Conservation (phyloP, 352 stramenopile genomes). For the Phytophthora lateralis region DNA sequence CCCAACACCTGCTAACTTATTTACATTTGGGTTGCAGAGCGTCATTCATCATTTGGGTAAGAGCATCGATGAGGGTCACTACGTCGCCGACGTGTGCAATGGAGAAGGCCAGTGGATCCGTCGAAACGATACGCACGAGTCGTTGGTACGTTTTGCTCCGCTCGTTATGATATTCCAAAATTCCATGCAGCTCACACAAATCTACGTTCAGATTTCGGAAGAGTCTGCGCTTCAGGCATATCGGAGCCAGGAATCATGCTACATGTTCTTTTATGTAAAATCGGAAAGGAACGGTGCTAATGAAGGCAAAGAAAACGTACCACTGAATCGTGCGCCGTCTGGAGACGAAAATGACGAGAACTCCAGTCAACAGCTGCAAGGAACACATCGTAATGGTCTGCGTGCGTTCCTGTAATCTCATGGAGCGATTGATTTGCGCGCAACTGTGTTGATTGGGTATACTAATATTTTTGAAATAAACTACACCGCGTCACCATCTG, state of each 20-base stretch:
- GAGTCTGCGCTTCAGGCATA: slow-evolving; percentile 76
- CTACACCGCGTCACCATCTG: slow-evolving; percentile 21
- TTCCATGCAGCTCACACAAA: not conserved
- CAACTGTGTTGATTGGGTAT: slow-evolving; percentile 30
- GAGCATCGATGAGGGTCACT: slow-evolving; percentile 85
- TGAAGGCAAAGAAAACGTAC: slow-evolving; percentile 77
- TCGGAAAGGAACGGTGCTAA: slow-evolving; percentile 25
- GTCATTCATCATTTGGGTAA: slow-evolving; percentile 84
- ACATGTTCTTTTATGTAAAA: slow-evolving; percentile 89
- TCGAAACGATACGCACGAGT: slow-evolving; percentile 86
- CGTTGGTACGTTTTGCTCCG: slow-evolving; percentile 46
- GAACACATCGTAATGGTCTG: slow-evolving; percentile 14
- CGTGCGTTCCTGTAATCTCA: slow-evolving; percentile 43
- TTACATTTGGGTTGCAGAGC: slow-evolving; percentile 50
- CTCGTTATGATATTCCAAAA: not conserved
- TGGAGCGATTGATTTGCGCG: slow-evolving; percentile 2
- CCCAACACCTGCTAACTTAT: slow-evolving; percentile 7
- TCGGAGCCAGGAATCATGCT: slow-evolving; percentile 84
- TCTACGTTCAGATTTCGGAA: slow-evolving; percentile 63
- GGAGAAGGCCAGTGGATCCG: slow-evolving; percentile 60
- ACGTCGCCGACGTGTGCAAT: slow-evolving; percentile 79
- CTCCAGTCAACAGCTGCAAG: slow-evolving; percentile 24
- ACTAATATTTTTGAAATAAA: slow-evolving; percentile 42
- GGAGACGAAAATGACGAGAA: slow-evolving; percentile 34
- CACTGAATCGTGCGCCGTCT: slow-evolving; percentile 19